phyloP scores from a whole-genome alignment of 441 rosid genomes.

The Biscutella auriculata region DNA sequence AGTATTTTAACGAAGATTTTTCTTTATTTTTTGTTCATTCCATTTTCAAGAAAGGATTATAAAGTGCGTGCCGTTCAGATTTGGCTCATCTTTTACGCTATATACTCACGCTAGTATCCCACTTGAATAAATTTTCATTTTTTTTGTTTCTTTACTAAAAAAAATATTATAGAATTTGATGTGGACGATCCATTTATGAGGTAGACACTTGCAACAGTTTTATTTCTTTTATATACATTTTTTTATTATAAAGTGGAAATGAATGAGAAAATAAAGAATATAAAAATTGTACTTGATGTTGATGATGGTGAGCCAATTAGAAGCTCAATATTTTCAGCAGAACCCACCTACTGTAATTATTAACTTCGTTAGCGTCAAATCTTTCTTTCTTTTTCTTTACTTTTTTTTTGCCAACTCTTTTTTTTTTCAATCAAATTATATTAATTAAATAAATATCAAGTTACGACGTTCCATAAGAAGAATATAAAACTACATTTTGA shows the following conservation, averaged over 20 bases:
- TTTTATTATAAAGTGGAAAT: neutral
- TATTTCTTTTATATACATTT: neutral
- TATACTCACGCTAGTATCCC: conserved; percentile 7
- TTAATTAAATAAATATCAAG: too few relatives aligned
- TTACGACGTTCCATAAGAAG: too few relatives aligned
- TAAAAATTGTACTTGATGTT: neutral
- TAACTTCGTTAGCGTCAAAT: conserved; percentile 11
- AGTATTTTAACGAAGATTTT: too few relatives aligned
- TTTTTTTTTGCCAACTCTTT: too few relatives aligned
- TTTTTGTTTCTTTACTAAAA: neutral
- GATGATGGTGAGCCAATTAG: conserved; percentile 17
- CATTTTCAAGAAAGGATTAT: too few relatives aligned
- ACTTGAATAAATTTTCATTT: neutral
- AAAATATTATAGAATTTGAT: neutral
- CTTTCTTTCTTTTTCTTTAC: conserved; percentile 13
- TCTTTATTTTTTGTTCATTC: too few relatives aligned
- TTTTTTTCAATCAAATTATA: too few relatives aligned
- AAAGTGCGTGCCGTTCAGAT: conserved; percentile 15
- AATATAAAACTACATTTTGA: too few relatives aligned
- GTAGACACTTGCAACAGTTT: too few relatives aligned
- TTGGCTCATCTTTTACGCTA: neutral
- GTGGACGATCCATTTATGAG: neutral
- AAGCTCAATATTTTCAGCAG: conserved; percentile 12
- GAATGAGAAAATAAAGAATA: neutral
- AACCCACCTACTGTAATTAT: conserved; percentile 16